Evolutionary conservation across 2,329 filamentous ascomycete genomes (phyloP), one percentile per base, ranked within the genome.

Genomic region (Decorospora gaudefroyi): DNA sequence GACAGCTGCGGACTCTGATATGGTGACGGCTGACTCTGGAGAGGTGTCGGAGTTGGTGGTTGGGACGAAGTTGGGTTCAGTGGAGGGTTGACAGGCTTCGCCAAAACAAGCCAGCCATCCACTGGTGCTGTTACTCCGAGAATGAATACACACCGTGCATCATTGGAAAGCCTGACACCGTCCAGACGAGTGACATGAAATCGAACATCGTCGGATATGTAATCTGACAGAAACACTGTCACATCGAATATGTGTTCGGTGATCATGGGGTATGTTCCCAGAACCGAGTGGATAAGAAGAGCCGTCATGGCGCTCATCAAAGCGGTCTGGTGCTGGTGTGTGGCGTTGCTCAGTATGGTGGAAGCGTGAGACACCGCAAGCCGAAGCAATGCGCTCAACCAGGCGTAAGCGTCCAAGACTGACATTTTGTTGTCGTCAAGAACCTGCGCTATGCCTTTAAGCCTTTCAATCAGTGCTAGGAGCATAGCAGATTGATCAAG

Each of bases 171-270:
- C 35, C 57, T 63, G 16, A 41, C 46, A 18, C 49, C 51, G 21
- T 70, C 63, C 27, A 65, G 28, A 33, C 59, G 59, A 42, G 61
- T 36, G 26, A 72, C 53, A 42, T 59, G 69, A 9, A 54, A 56
- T 10, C 75, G 67, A 4, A 65, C 58, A 15, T 73, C 70, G 17
- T 72, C 64, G 0, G 72, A 63, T 4, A 77, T 52, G 18, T 57
- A 52, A 41, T 77, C 75, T 11, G 72, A 71, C 10, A 77, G 57
- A 15, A 67, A 50, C 1, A 70, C 64, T 11, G 73, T 67, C 5
- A 75, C 66, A 46, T 78, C 75, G 51, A 74, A 72, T 13, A 76
- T 53, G 46, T 72, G 68, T 43, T 76, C 72, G 1, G 67, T 57
- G 4, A 68, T 67, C 2, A 51, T 46, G 9, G 65, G 67, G 22